Percentiles rank a stretch among this genome's conserved stretches.
These are phyloP conservation scores for Isabelozyma heimii DNA, from an alignment of 805 yeast species.

Conservation along the genomic window DNA sequence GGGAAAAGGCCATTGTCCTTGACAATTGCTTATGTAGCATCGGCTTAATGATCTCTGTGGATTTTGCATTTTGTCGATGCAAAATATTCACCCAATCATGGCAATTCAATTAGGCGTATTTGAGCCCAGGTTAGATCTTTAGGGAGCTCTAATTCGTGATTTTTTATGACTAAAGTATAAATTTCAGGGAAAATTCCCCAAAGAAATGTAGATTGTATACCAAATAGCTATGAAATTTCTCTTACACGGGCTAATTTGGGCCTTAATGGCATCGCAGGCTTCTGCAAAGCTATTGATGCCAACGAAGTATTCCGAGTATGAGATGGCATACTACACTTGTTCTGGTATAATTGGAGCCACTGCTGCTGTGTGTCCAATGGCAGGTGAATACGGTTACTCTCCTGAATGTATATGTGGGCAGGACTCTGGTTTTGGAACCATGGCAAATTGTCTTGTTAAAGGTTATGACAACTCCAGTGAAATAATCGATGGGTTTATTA, in stretches of 20 bases:
- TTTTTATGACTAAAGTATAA: not conserved
- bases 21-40: too few relatives aligned
- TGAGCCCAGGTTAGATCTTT: too few relatives aligned
- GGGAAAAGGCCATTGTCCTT: too few relatives aligned
- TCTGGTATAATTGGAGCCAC: conserved; percentile 4
- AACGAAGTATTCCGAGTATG: not conserved
- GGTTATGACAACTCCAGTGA: conserved; percentile 16
- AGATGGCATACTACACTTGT: conserved; percentile 13
- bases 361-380: conserved; percentile 13
- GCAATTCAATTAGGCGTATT: too few relatives aligned
- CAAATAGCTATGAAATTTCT: not conserved
- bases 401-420: conserved; percentile 8
- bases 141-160: too few relatives aligned
- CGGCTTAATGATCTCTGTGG: too few relatives aligned
- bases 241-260: not conserved
- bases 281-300: not conserved
- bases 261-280: not conserved
- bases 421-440: conserved; percentile 16
- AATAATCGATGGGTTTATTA: conserved; percentile 10
- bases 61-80: too few relatives aligned
- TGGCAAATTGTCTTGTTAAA: conserved; percentile 17
- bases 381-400: not conserved
- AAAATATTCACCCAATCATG: too few relatives aligned
- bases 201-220: too few relatives aligned
- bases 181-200: too few relatives aligned